Base-by-base conservation (phyloP, 306 rosid species). In the Vigna trinervia region DNA sequence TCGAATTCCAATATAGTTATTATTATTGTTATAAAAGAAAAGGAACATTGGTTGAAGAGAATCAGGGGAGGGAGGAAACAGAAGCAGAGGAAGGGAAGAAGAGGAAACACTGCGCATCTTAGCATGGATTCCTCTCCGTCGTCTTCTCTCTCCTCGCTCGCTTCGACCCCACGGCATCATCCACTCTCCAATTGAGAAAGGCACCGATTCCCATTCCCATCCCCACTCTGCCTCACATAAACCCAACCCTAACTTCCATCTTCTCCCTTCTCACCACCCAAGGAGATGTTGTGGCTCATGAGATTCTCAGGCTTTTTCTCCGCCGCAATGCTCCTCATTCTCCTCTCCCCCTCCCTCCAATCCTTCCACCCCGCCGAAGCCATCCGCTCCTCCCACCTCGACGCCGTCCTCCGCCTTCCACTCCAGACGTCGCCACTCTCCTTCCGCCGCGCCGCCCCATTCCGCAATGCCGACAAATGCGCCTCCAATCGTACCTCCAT, bases 281-380 rank as follows among this genome's bases (percentile, higher is more conserved):
- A 41, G 54, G 85, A 53, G 71, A 89, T 89, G 94, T 63, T 85
- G 30, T 87, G 94, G 94, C 72, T 89, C 5, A 75, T 84, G 87
- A 79, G 83, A 72, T 83, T 89, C 59, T 89, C 94, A 1, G 88
- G 90, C 5, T 82, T 89, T 38, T 81, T 87, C 78, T 87, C 91
- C 39, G 88, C 89, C 14, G 91, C 91, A 58, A 87, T 89, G 94
- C 71, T 87, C 15, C 47, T 84, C 80, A 79, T 89, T 20, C 56
- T 89, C 54, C 78, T 89, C 34, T 87, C 94, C 20, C 94, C 94
- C 0, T 89, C 94, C 51, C 85, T 89, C 11, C 94, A 89, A 62
- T 86, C 94, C 1, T 87, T 86, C 30, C 91, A 87, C 5, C 94
- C 94, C 0, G 94, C 94, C 6, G 94, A 89, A 70, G 94, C 94